phyloP scores from a whole-genome alignment of 768 basidiomycete genomes.

The Psilocybe cubensis region DNA sequence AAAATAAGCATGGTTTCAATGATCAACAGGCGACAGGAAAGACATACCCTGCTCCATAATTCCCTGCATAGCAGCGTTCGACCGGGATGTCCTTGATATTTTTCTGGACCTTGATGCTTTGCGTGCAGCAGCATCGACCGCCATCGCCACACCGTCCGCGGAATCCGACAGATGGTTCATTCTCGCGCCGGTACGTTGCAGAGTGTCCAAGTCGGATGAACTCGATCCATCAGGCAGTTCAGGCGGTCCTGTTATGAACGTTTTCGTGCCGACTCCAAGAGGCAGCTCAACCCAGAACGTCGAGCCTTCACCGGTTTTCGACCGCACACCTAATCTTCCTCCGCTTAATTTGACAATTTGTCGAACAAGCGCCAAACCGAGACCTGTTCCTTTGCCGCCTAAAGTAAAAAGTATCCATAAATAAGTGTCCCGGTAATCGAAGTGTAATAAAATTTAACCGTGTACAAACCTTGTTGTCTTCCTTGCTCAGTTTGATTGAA shows the following conservation, averaged over 20 bases:
- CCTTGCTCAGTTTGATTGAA: constrained; percentile 84
- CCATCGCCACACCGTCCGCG: constrained; percentile 24
- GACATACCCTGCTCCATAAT: constrained; percentile 56
- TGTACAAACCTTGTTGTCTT: constrained; percentile 56
- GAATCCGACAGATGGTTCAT: neutral
- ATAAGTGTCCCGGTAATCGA: constrained; percentile 5
- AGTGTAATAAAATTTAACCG: neutral
- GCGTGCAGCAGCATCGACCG: constrained; percentile 26
- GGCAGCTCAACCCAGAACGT: constrained; percentile 91
- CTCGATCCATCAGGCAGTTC: constrained; percentile 25
- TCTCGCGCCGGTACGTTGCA: constrained; percentile 24
- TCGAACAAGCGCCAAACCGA: constrained; percentile 77
- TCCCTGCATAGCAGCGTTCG: constrained; percentile 57
- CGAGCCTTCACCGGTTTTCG: constrained; percentile 69
- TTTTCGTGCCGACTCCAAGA: constrained; percentile 71
- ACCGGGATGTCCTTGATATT: constrained; percentile 27
- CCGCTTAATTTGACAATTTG: constrained; percentile 79
- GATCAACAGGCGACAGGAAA: neutral
- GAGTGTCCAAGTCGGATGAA: constrained; percentile 28
- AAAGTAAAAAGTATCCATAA: constrained; percentile 3
- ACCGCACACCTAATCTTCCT: constrained; percentile 73
- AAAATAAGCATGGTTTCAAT: neutral
- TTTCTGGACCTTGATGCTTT: constrained; percentile 31
- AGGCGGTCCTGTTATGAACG: constrained; percentile 27
- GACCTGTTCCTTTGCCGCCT: constrained; percentile 72